These are phyloP conservation scores for Wickerhamomyces chambardii DNA, from an alignment of 805 yeast species.

Conservation along the genomic window DNA sequence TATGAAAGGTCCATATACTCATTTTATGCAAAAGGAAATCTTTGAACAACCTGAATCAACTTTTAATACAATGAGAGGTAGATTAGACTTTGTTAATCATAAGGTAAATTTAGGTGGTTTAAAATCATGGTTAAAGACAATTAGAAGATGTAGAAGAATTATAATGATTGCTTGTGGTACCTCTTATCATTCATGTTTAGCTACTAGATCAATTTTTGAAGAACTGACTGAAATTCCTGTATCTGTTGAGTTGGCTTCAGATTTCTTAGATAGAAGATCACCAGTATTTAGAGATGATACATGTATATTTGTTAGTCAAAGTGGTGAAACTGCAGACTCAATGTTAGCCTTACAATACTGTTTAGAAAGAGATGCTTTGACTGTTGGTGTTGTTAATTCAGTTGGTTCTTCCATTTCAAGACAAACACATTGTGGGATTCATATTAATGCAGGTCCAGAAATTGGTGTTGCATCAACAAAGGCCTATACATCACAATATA, in stretches of 20 bases:
- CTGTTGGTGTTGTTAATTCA: slow-evolving; percentile 94
- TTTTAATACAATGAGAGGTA: slow-evolving; percentile 98
- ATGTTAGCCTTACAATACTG: slow-evolving; percentile 93
- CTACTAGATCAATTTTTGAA: slow-evolving; percentile 93
- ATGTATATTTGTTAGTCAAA: slow-evolving; percentile 94
- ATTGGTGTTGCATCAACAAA: slow-evolving; percentile 99
- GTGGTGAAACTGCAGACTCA: slow-evolving; percentile 98
- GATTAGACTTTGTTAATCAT: slow-evolving; percentile 82
- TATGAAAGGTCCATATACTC: slow-evolving; percentile 95
- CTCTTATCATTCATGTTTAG: slow-evolving; percentile 96
- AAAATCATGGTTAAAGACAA: slow-evolving; percentile 72
- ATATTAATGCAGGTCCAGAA: slow-evolving; percentile 98
- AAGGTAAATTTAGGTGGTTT: slow-evolving; percentile 85
- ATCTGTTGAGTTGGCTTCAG: slow-evolving; percentile 87
- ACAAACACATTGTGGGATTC: slow-evolving; percentile 98
- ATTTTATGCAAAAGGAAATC: slow-evolving; percentile 98
- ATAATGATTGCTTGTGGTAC: slow-evolving; percentile 99
- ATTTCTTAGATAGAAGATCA: slow-evolving; percentile 86
- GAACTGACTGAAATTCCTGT: slow-evolving; percentile 95
- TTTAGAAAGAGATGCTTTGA: slow-evolving; percentile 92
- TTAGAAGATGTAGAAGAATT: slow-evolving; percentile 89
- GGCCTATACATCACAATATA: slow-evolving; percentile 97
- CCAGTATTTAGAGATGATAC: slow-evolving; percentile 99
- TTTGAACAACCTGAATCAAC: slow-evolving; percentile 98
- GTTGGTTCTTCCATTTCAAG: slow-evolving; percentile 97